These are phyloP conservation scores for Xylaria scruposa DNA, from an alignment of 495 filamentous ascomycete species.

Conservation along the genomic window DNA sequence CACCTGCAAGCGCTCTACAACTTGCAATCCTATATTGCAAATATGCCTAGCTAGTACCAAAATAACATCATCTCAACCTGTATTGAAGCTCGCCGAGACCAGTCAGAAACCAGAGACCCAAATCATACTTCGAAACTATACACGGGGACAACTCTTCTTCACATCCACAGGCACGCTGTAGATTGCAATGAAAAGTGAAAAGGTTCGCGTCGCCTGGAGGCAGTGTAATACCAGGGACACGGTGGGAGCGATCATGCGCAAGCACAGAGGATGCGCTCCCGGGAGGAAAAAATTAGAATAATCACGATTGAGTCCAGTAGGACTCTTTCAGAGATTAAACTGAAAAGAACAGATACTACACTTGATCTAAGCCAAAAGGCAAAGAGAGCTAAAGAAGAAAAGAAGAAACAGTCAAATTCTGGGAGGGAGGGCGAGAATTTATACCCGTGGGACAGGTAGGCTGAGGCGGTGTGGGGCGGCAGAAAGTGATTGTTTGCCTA, in stretches of 20 bases:
- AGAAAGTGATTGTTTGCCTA: constrained; percentile 8
- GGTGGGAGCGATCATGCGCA: constrained; percentile 74
- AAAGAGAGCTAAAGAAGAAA: constrained; percentile 58
- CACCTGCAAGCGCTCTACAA: background rate
- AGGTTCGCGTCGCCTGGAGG: constrained; percentile 79
- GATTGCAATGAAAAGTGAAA: constrained; percentile 59
- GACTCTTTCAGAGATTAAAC: constrained; percentile 80
- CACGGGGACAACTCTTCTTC: constrained; percentile 61
- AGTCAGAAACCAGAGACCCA: no score
- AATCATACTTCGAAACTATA: no score
- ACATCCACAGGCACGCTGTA: constrained; percentile 62
- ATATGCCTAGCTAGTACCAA: no score
- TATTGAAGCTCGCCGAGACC: no score
- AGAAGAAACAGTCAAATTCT: constrained; percentile 31
- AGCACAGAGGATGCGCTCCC: constrained; percentile 74
- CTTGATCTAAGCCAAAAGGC: constrained; percentile 95
- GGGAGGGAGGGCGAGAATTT: constrained; percentile 23
- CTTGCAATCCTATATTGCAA: no score
- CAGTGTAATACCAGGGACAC: constrained; percentile 93
- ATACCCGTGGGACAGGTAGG: background rate
- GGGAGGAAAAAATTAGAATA: constrained; percentile 78
- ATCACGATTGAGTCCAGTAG: constrained; percentile 79
- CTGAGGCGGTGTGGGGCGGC: constrained; percentile 22
- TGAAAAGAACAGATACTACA: constrained; percentile 99
- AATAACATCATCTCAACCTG: no score